Evolutionary conservation across 2,329 filamentous ascomycete species (phyloP).

Genomic region (Nemania diffusa): DNA sequence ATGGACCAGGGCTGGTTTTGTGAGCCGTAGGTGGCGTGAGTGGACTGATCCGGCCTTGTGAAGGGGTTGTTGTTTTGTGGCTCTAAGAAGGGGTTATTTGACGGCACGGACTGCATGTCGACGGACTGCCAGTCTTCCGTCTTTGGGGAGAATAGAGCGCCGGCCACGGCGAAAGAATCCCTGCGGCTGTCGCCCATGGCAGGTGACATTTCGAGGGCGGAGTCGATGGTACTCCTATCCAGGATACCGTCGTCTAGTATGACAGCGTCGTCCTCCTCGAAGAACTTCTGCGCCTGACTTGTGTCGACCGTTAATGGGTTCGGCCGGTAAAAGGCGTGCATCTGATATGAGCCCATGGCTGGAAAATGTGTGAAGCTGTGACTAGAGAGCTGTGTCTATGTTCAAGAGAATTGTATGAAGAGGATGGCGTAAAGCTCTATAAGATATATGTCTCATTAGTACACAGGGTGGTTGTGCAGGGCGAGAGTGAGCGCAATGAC

Average conservation of each 20-base stretch:
- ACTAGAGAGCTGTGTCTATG: constrained; percentile 34
- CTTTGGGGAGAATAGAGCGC: constrained; percentile 72
- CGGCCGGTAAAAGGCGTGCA: constrained; percentile 63
- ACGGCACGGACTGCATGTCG: constrained; percentile 71
- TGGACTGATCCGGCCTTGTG: constrained; percentile 67
- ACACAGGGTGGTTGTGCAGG: constrained; percentile 40
- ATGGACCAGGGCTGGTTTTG: constrained; percentile 68
- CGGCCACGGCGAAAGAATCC: constrained; percentile 70
- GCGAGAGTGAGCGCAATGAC: constrained; percentile 9
- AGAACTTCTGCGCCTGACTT: constrained; percentile 64
- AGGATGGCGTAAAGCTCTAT: constrained; percentile 40
- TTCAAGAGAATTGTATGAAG: constrained; percentile 24
- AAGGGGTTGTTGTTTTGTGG: constrained; percentile 73
- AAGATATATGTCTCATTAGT: constrained; percentile 43
- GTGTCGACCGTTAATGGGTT: constrained; percentile 65
- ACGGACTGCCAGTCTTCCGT: constrained; percentile 71
- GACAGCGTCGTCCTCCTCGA: constrained; percentile 69
- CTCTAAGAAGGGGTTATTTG: constrained; percentile 72
- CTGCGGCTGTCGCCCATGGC: constrained; percentile 70
- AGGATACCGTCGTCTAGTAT: constrained; percentile 70
- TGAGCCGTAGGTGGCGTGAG: constrained; percentile 57
- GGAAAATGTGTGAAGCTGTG: constrained; percentile 37
- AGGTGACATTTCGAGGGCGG: constrained; percentile 71
- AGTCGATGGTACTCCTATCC: constrained; percentile 69
- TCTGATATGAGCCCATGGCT: constrained; percentile 64